Evolutionary conservation across 1,284 basidiomycete species (phyloP).

Genomic region (Amylostereum chailletii): DNA sequence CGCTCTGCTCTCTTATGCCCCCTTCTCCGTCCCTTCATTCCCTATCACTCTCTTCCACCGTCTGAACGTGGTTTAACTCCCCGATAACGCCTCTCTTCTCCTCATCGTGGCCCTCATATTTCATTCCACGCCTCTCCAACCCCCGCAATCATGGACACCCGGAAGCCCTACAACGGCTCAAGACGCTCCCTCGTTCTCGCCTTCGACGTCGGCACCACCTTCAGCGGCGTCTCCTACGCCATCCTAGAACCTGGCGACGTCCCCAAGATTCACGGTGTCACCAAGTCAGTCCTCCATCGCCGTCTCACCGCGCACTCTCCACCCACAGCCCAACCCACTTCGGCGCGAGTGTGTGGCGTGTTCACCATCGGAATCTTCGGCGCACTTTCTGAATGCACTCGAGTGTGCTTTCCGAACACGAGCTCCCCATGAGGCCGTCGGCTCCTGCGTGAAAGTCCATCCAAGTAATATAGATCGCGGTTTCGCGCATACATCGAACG

Average conservation of each 20-base stretch:
- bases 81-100: neutral
- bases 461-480: too few relatives aligned
- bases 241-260: slow-evolving; percentile 67
- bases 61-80: neutral
- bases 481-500: too few relatives aligned
- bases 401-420: too few relatives aligned
- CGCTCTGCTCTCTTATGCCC: slow-evolving; percentile 1
- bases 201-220: slow-evolving; percentile 70
- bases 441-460: too few relatives aligned
- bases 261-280: slow-evolving; percentile 67
- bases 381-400: too few relatives aligned
- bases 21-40: neutral
- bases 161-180: slow-evolving; percentile 62
- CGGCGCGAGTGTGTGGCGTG: too few relatives aligned
- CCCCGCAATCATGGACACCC: slow-evolving; percentile 33
- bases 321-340: too few relatives aligned
- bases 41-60: slow-evolving; percentile 5
- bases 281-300: slow-evolving; percentile 34
- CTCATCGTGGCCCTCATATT: neutral
- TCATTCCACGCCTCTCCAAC: too few relatives aligned
- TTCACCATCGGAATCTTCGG: too few relatives aligned
- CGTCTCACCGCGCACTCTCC: too few relatives aligned
- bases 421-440: too few relatives aligned
- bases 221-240: slow-evolving; percentile 69
- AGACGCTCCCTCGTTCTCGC: slow-evolving; percentile 61